Evolutionary conservation across 78 protist genomes (phyloP), one percentile per base, ranked within the genome.

Genomic region (Dictyostelium citrinum): DNA sequence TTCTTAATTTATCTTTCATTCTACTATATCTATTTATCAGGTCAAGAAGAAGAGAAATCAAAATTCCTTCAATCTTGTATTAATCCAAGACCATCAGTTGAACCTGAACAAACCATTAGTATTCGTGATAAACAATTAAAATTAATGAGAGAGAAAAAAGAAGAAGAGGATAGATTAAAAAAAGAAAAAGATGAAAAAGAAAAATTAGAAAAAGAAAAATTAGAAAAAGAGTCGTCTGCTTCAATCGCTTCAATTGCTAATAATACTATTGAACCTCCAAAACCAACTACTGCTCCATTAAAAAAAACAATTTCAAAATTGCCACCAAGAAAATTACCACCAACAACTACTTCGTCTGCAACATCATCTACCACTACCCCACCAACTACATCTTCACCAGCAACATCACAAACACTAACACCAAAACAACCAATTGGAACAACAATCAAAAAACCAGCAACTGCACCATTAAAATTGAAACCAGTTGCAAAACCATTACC

Each of bases 121-220:
- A 46, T 67, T 16, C 80, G 92, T 49, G 92, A 85, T 14, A 85
- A 77, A 43, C 92, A 76, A 39, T 35, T 88, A 11, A 72, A 88
- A 37, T 31, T 64, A 29, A 41, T 51, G 58, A 33, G 12, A n/a
- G 91, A 84, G 60, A 75, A 84, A 41, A 64, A 68, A 83, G 68
- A 83, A 22, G 41, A 31, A 45, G 39, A 83, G 39, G 61, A 41
- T 27, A 29, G 58, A 78, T 46, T 46, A 51, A 51, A 78, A 77
- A 46, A 16, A 27, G 41, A 78, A 49, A 46, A 49, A 78, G 20
- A 24, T 11, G 68, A 78, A 49, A 55, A 55, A 20, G 64, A 55
- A 55, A 55, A 20, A 55, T 17, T 20, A 55, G 61, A 41, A 35
- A 29, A 78, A 76, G 46, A 76, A 45, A 46, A 76, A 76, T 37